Base-by-base conservation (phyloP, 129 eudicot genomes). In the Centella asiatica region DNA sequence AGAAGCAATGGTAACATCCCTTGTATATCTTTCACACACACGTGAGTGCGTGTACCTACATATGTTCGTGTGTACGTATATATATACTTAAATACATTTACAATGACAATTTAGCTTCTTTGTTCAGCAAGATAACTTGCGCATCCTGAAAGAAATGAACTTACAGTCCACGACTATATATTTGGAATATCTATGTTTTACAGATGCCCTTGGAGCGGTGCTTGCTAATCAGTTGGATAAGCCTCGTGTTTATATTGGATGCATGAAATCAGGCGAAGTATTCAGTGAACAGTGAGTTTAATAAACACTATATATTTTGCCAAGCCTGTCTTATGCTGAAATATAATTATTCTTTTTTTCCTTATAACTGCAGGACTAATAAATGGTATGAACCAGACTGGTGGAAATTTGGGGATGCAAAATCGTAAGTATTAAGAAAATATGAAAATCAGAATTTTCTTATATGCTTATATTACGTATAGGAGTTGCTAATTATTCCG, bases 381-480 rank as follows among this genome's bases (percentile, higher is more conserved):
- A 80, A 69, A 82, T 89, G 97, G 97, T 85, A 89, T 69, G 97
- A 89, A 76, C 97, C 97, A 13, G 97, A 89, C 57, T 89, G 97
- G 95, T 89, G 97, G 97, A 89, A 89, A 71, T 89, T 89, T 51
- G 97, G 97, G 47, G 84, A 89, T 80, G 79, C 76, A 44, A 89
- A 89, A 75, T 75, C 97, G 97, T 89, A 73, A 80, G 88, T 77
- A 47, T 31, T 33, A 36, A 42, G n/a, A n/a, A n/a, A n/a, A n/a
- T n/a, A n/a, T n/a, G n/a, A 45, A 11, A 1, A 4, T 71, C 19
- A 27, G 47, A 58, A 32, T 23, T 63, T 53, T 44, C 45, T 20
- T 24, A 26, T 14, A 39, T 10, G 39, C 29, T 39, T 6, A 31
- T 46, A 10, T 44, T 39, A 55, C 20, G 32, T 54, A 19, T 9